These are phyloP conservation scores for Geotrichum phurueaensis DNA, from an alignment of 1,139 yeast genomes.

Conservation along the genomic window DNA sequence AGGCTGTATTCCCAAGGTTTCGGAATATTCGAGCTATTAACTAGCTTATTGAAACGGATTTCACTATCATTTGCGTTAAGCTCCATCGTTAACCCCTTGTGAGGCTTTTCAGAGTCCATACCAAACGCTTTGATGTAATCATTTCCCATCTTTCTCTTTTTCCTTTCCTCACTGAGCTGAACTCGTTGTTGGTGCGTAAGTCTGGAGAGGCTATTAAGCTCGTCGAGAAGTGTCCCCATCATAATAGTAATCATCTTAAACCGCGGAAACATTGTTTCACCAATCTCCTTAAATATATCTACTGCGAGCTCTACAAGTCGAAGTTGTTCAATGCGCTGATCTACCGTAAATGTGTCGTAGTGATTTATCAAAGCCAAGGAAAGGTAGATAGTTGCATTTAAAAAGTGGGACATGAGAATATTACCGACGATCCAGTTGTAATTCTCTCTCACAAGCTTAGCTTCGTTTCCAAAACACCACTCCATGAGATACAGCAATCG, in stretches of 20 bases:
- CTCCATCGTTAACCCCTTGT: conserved; percentile 12
- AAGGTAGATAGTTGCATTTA: conserved; percentile 8
- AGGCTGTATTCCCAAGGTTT: not conserved
- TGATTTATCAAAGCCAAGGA: conserved; percentile 4
- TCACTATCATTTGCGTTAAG: conserved; percentile 7
- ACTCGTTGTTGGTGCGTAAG: conserved; percentile 10
- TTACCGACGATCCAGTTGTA: conserved; percentile 9
- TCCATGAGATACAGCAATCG: conserved; percentile 28
- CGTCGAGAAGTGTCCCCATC: not conserved
- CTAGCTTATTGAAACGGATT: conserved; percentile 3
- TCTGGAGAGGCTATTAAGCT: conserved; percentile 2
- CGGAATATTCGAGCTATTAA: not conserved
- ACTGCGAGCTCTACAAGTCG: conserved; percentile 3
- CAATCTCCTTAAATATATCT: not conserved
- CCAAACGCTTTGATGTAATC: not conserved
- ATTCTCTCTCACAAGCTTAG: conserved; percentile 20
- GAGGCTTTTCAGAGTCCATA: not conserved
- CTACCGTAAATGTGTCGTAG: conserved; percentile 11
- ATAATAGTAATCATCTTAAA: not conserved
- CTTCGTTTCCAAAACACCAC: conserved; percentile 31
- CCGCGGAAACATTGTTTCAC: not conserved
- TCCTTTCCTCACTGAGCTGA: not conserved
- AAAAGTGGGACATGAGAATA: conserved; percentile 5
- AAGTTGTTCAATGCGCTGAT: conserved; percentile 9
- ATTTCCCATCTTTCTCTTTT: not conserved